These are phyloP conservation scores for Boletus sensibilis DNA, from an alignment of 768 basidiomycete genomes.

Conservation along the genomic window DNA sequence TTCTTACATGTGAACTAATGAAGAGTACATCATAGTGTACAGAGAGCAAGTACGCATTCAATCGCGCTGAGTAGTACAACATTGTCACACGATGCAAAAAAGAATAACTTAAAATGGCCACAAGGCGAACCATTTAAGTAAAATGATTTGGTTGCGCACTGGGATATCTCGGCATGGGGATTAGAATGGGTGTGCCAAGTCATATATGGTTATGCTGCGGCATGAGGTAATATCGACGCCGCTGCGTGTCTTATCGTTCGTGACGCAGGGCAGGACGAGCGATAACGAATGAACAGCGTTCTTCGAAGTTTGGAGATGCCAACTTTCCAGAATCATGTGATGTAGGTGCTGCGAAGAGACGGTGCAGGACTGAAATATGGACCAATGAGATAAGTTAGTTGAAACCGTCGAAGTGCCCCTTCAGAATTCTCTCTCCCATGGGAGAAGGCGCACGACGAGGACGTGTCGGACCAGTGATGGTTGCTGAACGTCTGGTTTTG, in stretches of 20 bases:
- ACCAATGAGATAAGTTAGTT: conserved; percentile 44
- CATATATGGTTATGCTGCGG: conserved; percentile 3
- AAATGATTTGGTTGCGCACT: conserved; percentile 17
- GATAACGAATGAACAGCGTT: conserved; percentile 8
- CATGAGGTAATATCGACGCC: conserved; percentile 13
- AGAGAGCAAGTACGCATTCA: not conserved
- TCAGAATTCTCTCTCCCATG: conserved; percentile 89
- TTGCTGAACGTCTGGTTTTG: conserved; percentile 58
- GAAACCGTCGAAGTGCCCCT: conserved; percentile 90
- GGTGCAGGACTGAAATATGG: not conserved
- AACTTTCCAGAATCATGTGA: conserved; percentile 9
- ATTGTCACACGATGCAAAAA: conserved; percentile 6
- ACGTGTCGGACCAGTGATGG: conserved; percentile 46
- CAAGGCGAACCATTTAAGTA: not conserved
- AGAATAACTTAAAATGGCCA: conserved; percentile 3
- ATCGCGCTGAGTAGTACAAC: not conserved
- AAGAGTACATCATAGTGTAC: conserved; percentile 15
- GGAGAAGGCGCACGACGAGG: conserved; percentile 75
- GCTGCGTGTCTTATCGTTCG: conserved; percentile 4
- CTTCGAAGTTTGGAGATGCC: not conserved
- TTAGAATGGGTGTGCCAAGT: not conserved
- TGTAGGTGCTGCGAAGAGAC: not conserved
- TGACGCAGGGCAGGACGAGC: not conserved
- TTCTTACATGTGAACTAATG: conserved; percentile 23
- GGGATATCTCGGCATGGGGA: conserved; percentile 24